Evolutionary conservation across 768 basidiomycete species (phyloP), one percentile per base, ranked within the genome.

Genomic region (Inosperma sp.): DNA sequence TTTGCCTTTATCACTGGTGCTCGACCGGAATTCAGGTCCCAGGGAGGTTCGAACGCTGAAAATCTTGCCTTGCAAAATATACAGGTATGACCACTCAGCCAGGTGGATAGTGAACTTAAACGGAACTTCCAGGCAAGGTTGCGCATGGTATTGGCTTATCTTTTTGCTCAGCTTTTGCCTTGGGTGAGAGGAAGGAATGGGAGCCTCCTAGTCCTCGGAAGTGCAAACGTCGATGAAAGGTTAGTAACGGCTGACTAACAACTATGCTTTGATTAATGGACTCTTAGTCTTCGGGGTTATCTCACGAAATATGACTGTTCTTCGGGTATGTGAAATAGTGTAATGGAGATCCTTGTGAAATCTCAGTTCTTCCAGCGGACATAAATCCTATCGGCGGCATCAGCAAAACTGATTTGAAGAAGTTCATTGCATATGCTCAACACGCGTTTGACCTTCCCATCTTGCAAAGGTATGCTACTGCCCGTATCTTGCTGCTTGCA

Each of bases 141-240:
- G 45, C 76, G 96, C 7, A 99, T 99, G 96, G 88, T 99, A 3
- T 67, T 98, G 14, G 80, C 92, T 1, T 98, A 98, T 64, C 69
- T 96, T 69, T 97, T 98, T 58, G 94, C 95, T 7, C 95, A 97
- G 61, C 80, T 98, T 3, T 68, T 97, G 26, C 95, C 93, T 3
- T 97, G 90, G 86, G 89, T 86, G 0, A 74, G 94, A 54, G 92
- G 93, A 0, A 80, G 81, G 61, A 67, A 68, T 33, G 96, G 96
- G 1, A 91, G 92, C 5, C 68, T 99, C 29, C 81, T 98, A 21
- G 96, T 98, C 1, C 78, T 98, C n/a, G 96, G 96, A 2, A 94
- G 91, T 56, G 94, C 96, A 14, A 98, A 98, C 62, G 96, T 99
- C 2, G 96, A 99, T 61, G 96, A 98, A 73, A 95, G 91, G 92